phyloP scores from a whole-genome alignment of 2,329 filamentous ascomycete species.

The Penicillium brevicompactum region DNA sequence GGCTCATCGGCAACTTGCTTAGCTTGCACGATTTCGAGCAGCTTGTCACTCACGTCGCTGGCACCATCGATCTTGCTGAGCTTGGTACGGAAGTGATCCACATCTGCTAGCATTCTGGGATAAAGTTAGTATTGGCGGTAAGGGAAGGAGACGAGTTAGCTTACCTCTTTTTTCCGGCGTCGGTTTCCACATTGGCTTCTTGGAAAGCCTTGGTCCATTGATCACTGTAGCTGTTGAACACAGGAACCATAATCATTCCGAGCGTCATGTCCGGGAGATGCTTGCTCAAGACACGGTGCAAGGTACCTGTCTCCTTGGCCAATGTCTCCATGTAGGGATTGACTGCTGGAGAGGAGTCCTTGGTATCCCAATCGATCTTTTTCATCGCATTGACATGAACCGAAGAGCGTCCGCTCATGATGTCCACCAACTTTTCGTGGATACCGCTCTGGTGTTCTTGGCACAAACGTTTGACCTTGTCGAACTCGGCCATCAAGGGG shows the following conservation, averaged over 20 bases:
- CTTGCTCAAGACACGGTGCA: conserved; percentile 81
- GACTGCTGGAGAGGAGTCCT: conserved; percentile 47
- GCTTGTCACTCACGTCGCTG: conserved; percentile 69
- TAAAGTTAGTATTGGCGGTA: conserved; percentile 13
- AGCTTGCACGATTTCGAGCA: conserved; percentile 55
- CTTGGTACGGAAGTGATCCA: conserved; percentile 70
- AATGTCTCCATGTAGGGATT: conserved; percentile 84
- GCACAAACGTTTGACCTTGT: conserved; percentile 78
- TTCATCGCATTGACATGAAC: conserved; percentile 75
- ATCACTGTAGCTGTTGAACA: conserved; percentile 79
- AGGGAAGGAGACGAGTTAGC: conserved; percentile 34
- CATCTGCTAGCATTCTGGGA: conserved; percentile 72
- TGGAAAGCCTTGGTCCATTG: conserved; percentile 74
- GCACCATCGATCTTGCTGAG: conserved; percentile 79
- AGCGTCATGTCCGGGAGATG: conserved; percentile 78
- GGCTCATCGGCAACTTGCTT: conserved; percentile 33
- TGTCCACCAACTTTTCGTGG: conserved; percentile 89
- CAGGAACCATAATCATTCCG: conserved; percentile 79
- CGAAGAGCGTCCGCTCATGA: conserved; percentile 78
- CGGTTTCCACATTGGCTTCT: conserved; percentile 65
- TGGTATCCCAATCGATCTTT: conserved; percentile 71
- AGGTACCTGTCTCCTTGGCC: conserved; percentile 79
- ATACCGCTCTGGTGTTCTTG: conserved; percentile 91
- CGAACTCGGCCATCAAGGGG: conserved; percentile 76
- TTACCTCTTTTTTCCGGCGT: conserved; percentile 70